Evolutionary conservation across 495 filamentous ascomycete species (phyloP).

Genomic region (Chaetomium tenue): DNA sequence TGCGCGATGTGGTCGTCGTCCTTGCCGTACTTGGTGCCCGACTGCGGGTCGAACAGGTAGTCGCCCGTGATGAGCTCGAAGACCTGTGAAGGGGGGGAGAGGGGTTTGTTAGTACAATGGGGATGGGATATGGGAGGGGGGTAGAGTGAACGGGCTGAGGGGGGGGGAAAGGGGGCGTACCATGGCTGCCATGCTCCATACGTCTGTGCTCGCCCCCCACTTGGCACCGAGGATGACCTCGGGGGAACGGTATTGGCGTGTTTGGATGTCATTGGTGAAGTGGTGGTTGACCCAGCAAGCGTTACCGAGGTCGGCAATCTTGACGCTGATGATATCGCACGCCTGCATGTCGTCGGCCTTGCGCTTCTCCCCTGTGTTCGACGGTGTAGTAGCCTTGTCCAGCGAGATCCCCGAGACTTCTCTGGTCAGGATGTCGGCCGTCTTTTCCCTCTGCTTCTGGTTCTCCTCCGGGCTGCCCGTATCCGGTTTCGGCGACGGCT

Average conservation of each 20-base stretch:
- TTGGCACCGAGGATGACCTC: constrained; percentile 96
- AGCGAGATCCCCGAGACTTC: constrained; percentile 95
- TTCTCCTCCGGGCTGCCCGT: constrained; percentile 62
- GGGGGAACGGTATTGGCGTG: constrained; percentile 92
- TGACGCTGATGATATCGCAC: constrained; percentile 87
- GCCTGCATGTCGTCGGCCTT: constrained; percentile 51
- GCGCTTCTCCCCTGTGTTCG: constrained; percentile 49
- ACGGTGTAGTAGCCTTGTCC: constrained; percentile 61
- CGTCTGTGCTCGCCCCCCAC: constrained; percentile 97
- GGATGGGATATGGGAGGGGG: not conserved
- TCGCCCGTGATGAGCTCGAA: constrained; percentile 98
- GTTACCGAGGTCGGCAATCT: constrained; percentile 98
- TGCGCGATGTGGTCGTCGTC: constrained; percentile 99
- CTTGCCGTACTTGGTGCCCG: constrained; percentile 98
- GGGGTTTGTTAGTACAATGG: constrained; percentile 9
- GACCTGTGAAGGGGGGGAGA: constrained; percentile 54
- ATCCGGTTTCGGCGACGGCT: constrained; percentile 38
- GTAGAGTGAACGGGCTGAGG: not conserved
- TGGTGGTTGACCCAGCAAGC: constrained; percentile 98
- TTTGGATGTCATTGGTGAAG: constrained; percentile 99
- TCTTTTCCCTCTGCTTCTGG: constrained; percentile 88
- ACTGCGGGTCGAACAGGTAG: constrained; percentile 98
- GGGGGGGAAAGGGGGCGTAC: constrained; percentile 48
- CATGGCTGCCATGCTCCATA: constrained; percentile 99
- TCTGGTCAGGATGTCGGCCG: constrained; percentile 84